Percentiles rank a stretch among this genome's conserved stretches.
phyloP scores from a whole-genome alignment of 352 stramenopile genomes.

The Phytophthora citricola region DNA sequence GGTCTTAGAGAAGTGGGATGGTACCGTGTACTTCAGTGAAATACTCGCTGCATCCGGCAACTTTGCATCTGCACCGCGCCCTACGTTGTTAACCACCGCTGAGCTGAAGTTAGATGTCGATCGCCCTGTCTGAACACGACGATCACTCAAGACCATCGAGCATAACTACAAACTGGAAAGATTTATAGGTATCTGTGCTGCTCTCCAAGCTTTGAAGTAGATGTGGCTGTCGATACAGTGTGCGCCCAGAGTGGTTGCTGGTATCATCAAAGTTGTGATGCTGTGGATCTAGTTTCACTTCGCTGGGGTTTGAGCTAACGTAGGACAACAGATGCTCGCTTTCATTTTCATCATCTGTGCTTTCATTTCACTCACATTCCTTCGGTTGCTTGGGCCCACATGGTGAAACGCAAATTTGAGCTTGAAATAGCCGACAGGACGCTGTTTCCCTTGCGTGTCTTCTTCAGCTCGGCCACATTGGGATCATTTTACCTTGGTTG shows the following conservation, averaged over 20 bases:
- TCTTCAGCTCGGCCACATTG: not conserved
- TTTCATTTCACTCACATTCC: not conserved
- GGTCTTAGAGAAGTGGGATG: constrained; percentile 28
- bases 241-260: not conserved
- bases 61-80: not conserved
- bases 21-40: constrained; percentile 37
- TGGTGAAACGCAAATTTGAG: constrained; percentile 33
- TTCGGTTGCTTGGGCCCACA: not conserved
- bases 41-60: constrained; percentile 5
- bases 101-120: not conserved
- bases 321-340: constrained; percentile 19
- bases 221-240: not conserved
- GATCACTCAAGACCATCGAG: constrained; percentile 15
- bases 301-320: constrained; percentile 8
- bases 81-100: not conserved
- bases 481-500: not conserved
- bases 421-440: constrained; percentile 28
- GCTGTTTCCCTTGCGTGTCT: constrained; percentile 1
- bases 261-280: too few species aligned
- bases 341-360: constrained; percentile 3
- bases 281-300: not conserved
- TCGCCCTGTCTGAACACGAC: not conserved
- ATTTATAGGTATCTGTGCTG: not conserved
- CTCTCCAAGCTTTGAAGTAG: not conserved
- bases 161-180: constrained; percentile 38